Conservation (phyloP, 2,329 filamentous ascomycete genomes). For the Phoma sp. region DNA sequence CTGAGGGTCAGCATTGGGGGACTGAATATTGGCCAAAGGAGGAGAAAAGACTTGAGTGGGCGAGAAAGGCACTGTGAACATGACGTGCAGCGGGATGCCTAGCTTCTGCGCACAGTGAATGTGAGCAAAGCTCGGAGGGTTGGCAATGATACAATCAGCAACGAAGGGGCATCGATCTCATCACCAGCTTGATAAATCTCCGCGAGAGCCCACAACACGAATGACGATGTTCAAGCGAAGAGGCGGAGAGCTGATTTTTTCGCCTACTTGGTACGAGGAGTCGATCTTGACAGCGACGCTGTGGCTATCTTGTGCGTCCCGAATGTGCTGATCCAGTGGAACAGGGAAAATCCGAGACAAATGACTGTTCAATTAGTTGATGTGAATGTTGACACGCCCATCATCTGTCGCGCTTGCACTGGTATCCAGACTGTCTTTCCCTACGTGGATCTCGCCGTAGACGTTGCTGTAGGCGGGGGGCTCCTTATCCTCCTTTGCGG, state of each 20-base stretch:
- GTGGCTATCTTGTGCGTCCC: no score
- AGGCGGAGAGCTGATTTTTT: no score
- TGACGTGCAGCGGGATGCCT: slow-evolving; percentile 75
- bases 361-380: slow-evolving; percentile 30
- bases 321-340: slow-evolving; percentile 17
- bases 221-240: slow-evolving; percentile 59
- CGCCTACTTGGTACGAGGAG: no score
- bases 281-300: slow-evolving; percentile 20
- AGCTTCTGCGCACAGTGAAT: slow-evolving; percentile 75
- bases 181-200: slow-evolving; percentile 52
- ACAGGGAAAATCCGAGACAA: slow-evolving; percentile 31
- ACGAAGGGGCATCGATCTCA: slow-evolving; percentile 67
- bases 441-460: no score
- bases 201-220: slow-evolving; percentile 60
- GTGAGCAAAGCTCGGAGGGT: slow-evolving; percentile 78
- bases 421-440: no score
- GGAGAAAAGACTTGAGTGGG: slow-evolving; percentile 55
- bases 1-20: slow-evolving; percentile 35
- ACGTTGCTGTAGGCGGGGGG: no score
- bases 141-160: slow-evolving; percentile 79
- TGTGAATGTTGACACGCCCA: slow-evolving; percentile 37
- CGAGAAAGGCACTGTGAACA: slow-evolving; percentile 67
- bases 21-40: slow-evolving; percentile 57
- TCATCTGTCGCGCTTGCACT: no score
- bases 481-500: no score